Evolutionary conservation across 83 land plant species (phyloP).

Genomic region (Diphasiastrum complanatum): DNA sequence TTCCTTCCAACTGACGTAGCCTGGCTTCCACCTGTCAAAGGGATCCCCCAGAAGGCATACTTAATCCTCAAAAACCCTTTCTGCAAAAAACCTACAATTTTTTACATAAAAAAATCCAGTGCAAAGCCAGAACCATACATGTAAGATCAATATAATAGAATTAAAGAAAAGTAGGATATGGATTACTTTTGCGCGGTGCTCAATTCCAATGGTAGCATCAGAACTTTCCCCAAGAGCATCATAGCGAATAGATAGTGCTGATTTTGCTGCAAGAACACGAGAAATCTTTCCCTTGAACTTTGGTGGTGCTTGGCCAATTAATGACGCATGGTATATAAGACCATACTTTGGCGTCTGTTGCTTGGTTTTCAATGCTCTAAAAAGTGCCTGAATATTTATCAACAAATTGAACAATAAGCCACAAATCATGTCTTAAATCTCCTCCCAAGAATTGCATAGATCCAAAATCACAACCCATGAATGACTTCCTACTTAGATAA

Average conservation of each 20-base stretch:
- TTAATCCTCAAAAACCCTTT: background rate
- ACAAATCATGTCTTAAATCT: background rate
- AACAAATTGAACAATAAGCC: background rate
- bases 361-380: constrained; percentile 93
- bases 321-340: constrained; percentile 87
- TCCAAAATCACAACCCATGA: too few species aligned
- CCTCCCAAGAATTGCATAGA: too few species aligned
- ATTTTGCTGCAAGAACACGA: constrained; percentile 86
- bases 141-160: too few species aligned
- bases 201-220: constrained; percentile 81
- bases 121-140: too few species aligned
- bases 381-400: constrained; percentile 52
- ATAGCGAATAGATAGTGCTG: constrained; percentile 71
- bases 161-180: background rate
- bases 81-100: too few species aligned
- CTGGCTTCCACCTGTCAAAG: constrained; percentile 72
- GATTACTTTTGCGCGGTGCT: constrained; percentile 66
- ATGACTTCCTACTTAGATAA: too few species aligned
- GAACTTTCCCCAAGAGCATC: constrained; percentile 86
- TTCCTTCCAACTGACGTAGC: constrained; percentile 75
- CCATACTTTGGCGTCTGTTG: constrained; percentile 97
- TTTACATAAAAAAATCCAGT: background rate
- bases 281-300: constrained; percentile 92
- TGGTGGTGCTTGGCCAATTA: constrained; percentile 94
- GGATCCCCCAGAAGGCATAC: too few species aligned